These are phyloP conservation scores for Orychophragmus violaceus DNA, from an alignment of 345 rosid species.

Conservation along the genomic window DNA sequence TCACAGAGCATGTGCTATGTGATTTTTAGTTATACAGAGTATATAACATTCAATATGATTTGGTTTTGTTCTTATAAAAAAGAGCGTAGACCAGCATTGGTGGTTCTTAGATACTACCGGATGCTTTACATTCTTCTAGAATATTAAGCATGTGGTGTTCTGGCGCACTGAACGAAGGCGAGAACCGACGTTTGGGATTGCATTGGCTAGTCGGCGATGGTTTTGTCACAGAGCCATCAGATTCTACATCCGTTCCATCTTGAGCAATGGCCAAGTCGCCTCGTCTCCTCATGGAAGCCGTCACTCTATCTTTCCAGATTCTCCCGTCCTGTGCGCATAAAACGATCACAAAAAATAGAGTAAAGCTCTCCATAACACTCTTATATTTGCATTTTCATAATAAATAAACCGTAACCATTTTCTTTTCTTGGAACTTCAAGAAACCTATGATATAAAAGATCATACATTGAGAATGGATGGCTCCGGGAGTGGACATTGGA, in stretches of 20 bases:
- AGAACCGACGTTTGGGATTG: constrained; percentile 38
- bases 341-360: background rate
- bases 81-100: constrained; percentile 3
- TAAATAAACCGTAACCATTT: background rate
- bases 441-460: background rate
- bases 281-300: constrained; percentile 59
- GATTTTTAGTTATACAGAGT: background rate
- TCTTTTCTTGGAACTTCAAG: background rate
- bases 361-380: background rate
- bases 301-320: constrained; percentile 79
- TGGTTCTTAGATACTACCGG: constrained; percentile 42
- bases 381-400: background rate
- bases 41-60: background rate
- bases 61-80: constrained; percentile 8
- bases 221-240: constrained; percentile 32
- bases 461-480: constrained; percentile 88
- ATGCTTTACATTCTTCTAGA: constrained; percentile 68
- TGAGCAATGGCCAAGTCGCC: constrained; percentile 53
- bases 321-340: constrained; percentile 62
- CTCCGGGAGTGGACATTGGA: constrained; percentile 84
- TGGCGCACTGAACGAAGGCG: constrained; percentile 83
- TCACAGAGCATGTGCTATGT: background rate
- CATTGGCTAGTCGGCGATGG: constrained; percentile 28
- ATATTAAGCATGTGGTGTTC: constrained; percentile 67
- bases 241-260: constrained; percentile 47